Conservation (phyloP, 345 rosid species). For the Pugionium dolabratum region DNA sequence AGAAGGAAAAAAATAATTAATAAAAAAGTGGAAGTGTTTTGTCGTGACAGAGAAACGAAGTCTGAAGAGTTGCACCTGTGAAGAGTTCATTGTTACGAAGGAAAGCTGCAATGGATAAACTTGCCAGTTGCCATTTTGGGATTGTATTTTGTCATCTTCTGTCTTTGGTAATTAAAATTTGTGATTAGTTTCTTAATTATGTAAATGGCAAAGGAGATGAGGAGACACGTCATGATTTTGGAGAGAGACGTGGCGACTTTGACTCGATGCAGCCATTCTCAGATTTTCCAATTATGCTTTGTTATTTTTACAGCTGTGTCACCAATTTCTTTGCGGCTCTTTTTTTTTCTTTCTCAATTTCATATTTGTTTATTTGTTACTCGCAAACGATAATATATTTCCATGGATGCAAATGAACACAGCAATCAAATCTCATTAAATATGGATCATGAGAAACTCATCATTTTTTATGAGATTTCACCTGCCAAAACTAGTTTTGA, state of each 20-base stretch:
- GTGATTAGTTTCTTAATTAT: slow-evolving; percentile 3
- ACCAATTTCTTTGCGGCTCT: slow-evolving; percentile 25
- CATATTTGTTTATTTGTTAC: too few relatives aligned
- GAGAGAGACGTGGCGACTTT: slow-evolving; percentile 22
- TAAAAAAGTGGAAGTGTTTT: slow-evolving; percentile 17
- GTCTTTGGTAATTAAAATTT: background rate
- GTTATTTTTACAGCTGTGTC: slow-evolving; percentile 30
- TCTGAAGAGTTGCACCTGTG: background rate
- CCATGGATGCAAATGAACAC: too few relatives aligned
- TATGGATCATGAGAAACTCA: too few relatives aligned
- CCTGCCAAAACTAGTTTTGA: too few relatives aligned
- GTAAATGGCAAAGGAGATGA: background rate
- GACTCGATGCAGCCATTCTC: background rate
- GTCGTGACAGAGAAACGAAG: slow-evolving; percentile 2
- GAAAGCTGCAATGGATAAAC: slow-evolving; percentile 23
- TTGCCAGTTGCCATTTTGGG: slow-evolving; percentile 25
- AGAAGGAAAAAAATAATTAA: background rate
- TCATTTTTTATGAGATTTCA: too few relatives aligned
- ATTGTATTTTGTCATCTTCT: slow-evolving; percentile 23
- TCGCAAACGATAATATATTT: too few relatives aligned
- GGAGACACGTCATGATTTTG: slow-evolving; percentile 6
- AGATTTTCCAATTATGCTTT: slow-evolving; percentile 29
- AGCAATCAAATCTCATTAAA: too few relatives aligned
- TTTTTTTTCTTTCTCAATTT: background rate
- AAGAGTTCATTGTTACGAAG: slow-evolving; percentile 7